phyloP scores from a whole-genome alignment of 2,329 filamentous ascomycete genomes.

The Helminthosporium solani region DNA sequence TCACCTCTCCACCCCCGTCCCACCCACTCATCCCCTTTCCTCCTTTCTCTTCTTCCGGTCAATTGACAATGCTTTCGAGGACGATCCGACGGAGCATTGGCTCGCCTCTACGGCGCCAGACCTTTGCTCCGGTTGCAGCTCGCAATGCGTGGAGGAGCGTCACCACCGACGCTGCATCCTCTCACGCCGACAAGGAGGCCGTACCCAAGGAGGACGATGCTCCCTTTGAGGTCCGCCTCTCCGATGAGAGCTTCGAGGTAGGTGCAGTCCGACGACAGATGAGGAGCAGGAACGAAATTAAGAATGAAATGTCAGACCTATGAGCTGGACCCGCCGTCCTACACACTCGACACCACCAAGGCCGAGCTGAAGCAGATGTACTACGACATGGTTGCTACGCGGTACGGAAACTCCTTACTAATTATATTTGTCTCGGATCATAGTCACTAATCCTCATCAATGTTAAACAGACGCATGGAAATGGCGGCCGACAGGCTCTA shows the following conservation, averaged over 20 bases:
- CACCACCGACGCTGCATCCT: slow-evolving; percentile 91
- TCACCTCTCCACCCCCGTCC: slow-evolving; percentile 15
- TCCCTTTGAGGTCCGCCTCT: slow-evolving; percentile 87
- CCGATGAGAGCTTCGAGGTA: slow-evolving; percentile 91
- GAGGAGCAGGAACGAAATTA: not conserved
- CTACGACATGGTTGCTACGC: slow-evolving; percentile 90
- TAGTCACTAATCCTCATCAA: slow-evolving; percentile 7
- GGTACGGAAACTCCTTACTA: slow-evolving; percentile 59
- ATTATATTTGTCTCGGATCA: not conserved
- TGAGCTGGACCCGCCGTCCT: slow-evolving; percentile 93
- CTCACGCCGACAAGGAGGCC: slow-evolving; percentile 78
- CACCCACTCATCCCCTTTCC: slow-evolving; percentile 17
- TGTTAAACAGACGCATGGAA: slow-evolving; percentile 86
- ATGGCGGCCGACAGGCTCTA: slow-evolving; percentile 98
- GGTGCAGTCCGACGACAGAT: not conserved
- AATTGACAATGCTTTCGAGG: slow-evolving; percentile 43
- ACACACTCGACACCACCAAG: slow-evolving; percentile 93
- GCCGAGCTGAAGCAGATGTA: slow-evolving; percentile 99
- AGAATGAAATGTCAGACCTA: slow-evolving; percentile 65
- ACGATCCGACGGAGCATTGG: slow-evolving; percentile 43
- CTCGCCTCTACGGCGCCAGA: slow-evolving; percentile 43
- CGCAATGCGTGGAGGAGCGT: slow-evolving; percentile 63
- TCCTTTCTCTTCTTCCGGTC: slow-evolving; percentile 18
- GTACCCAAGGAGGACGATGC: slow-evolving; percentile 85
- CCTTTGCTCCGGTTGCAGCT: slow-evolving; percentile 31